phyloP scores from a whole-genome alignment of 331 rosid species.

The Quercus lobata region DNA sequence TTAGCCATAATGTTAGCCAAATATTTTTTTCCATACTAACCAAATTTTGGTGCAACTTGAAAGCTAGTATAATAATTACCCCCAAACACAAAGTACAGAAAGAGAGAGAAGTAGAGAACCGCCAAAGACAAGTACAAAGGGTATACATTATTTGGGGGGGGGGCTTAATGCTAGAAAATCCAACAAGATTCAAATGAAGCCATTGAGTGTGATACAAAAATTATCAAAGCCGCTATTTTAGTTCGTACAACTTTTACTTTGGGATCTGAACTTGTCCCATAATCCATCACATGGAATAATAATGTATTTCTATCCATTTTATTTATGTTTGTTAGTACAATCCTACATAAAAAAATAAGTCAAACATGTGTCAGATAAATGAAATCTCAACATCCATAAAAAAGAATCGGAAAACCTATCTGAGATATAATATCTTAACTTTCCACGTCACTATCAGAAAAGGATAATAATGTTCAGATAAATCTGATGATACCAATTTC shows the following conservation, averaged over 20 bases:
- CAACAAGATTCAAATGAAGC: too few species aligned
- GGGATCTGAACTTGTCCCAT: not conserved
- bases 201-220: not conserved
- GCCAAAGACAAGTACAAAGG: not conserved
- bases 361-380: too few species aligned
- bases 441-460: rapidly evolving
- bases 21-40: not conserved
- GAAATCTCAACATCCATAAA: too few species aligned
- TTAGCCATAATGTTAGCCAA: not conserved
- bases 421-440: rapidly evolving
- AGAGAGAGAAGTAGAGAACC: not conserved
- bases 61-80: not conserved
- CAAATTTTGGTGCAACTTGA: not conserved
- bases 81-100: too few species aligned
- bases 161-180: too few species aligned
- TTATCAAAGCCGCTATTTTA: not conserved
- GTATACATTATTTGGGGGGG: not conserved
- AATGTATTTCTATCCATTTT: too few species aligned
- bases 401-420: not conserved
- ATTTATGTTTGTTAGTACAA: too few species aligned
- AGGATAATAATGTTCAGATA: not conserved
- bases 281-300: not conserved
- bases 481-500: rapidly evolving
- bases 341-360: too few species aligned
- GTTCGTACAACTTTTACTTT: not conserved